Evolutionary conservation across 352 stramenopile genomes (phyloP).

Genomic region (Globisporangium megalacanthum): DNA sequence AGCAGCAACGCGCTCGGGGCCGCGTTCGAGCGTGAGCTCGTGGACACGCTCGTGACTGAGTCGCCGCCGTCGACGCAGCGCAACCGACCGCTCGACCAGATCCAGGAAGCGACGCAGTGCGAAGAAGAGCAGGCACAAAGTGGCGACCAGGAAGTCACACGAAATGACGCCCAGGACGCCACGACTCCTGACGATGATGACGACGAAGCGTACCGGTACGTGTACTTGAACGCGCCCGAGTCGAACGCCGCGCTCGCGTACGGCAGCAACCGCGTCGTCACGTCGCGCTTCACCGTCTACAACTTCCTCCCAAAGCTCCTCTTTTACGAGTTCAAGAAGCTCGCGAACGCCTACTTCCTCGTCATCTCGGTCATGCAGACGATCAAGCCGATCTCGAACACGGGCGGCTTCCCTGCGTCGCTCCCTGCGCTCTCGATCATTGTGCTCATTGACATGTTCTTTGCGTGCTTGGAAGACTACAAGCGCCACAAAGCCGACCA

Average conservation of each 20-base stretch:
- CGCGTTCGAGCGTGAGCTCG: slow-evolving; percentile 13
- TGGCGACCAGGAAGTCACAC: too few species aligned
- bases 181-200: slow-evolving; percentile 9
- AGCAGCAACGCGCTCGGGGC: slow-evolving; percentile 7
- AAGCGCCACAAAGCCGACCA: slow-evolving; percentile 87
- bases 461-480: slow-evolving; percentile 88
- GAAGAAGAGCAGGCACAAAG: not conserved
- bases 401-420: slow-evolving; percentile 85
- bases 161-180: not conserved
- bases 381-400: slow-evolving; percentile 91
- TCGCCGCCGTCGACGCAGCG: slow-evolving; percentile 1
- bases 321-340: slow-evolving; percentile 88
- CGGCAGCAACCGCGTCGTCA: slow-evolving; percentile 80
- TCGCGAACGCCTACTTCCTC: slow-evolving; percentile 94
- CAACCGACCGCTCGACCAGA: slow-evolving; percentile 9
- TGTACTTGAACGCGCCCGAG: slow-evolving; percentile 64
- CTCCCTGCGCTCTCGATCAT: slow-evolving; percentile 90
- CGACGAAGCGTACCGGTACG: slow-evolving; percentile 48
- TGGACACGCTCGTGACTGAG: slow-evolving; percentile 17
- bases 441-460: slow-evolving; percentile 91
- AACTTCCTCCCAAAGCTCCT: slow-evolving; percentile 91
- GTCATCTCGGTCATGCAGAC: slow-evolving; percentile 90
- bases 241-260: slow-evolving; percentile 58
- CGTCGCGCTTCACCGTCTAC: slow-evolving; percentile 88
- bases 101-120: slow-evolving; percentile 13